A percentile compares a stretch with the other conserved stretches of the same genome.
Evolutionary conservation across 2,329 filamentous ascomycete genomes (phyloP).

Genomic region (Fusarium goolgardi): DNA sequence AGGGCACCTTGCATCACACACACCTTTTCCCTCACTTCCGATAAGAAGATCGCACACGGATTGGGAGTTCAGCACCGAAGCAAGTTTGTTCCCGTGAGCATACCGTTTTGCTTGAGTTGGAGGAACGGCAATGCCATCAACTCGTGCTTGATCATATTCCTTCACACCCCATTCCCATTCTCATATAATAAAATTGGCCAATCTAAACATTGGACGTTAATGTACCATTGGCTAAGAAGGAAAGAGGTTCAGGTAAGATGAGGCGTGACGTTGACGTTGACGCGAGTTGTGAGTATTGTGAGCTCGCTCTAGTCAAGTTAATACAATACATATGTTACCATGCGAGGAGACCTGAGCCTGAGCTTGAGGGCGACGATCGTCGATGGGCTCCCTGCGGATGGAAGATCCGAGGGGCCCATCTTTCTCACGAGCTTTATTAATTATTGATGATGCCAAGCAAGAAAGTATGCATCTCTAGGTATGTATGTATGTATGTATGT

Average conservation of each 20-base stretch:
- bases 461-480: no score
- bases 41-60: conserved; percentile 29
- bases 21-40: no score
- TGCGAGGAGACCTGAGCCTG: conserved; percentile 27
- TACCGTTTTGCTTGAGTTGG: conserved; percentile 29
- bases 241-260: conserved; percentile 20
- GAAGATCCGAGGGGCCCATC: conserved; percentile 38
- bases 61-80: conserved; percentile 18
- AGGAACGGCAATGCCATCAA: conserved; percentile 39
- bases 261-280: conserved; percentile 15
- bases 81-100: conserved; percentile 41
- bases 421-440: background rate
- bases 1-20: no score
- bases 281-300: conserved; percentile 17
- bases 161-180: conserved; percentile 26
- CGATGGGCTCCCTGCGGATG: conserved; percentile 38
- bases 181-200: conserved; percentile 27
- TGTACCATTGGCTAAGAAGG: background rate
- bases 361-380: conserved; percentile 39
- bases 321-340: background rate
- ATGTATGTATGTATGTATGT: no score
- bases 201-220: conserved; percentile 21
- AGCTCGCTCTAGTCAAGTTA: conserved; percentile 1
- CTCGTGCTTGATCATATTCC: conserved; percentile 26
- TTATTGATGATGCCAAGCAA: conserved; percentile 1